These are phyloP conservation scores for Serendipita indica DNA, from an alignment of 768 basidiomycete species.

Conservation along the genomic window DNA sequence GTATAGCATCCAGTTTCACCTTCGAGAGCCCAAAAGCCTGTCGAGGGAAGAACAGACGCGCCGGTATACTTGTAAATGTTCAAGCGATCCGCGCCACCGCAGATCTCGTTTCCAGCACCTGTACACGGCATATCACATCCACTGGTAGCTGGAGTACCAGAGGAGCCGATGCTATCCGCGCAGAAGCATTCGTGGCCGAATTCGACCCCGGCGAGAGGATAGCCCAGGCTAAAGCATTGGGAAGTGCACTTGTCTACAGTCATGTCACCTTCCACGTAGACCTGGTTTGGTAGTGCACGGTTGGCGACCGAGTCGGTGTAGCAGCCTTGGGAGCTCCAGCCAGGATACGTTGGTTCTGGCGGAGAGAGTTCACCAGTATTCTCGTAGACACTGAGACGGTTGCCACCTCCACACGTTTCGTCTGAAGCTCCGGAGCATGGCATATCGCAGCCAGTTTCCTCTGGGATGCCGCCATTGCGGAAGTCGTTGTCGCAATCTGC, in stretches of 20 bases:
- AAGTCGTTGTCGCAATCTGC: conserved; percentile 6
- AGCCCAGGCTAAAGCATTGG: conserved; percentile 31
- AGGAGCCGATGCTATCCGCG: conserved; percentile 30
- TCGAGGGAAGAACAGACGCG: not conserved
- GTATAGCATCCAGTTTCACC: too few relatives aligned
- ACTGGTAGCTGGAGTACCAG: conserved; percentile 30
- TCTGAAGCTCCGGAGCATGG: conserved; percentile 9
- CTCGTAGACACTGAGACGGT: not conserved
- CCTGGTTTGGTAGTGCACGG: not conserved
- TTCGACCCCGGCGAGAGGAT: conserved; percentile 33
- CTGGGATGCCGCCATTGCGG: not conserved
- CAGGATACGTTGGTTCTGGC: conserved; percentile 19
- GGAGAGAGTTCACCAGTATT: not conserved
- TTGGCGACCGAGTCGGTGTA: not conserved
- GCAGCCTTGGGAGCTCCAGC: conserved; percentile 13
- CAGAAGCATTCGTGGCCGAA: conserved; percentile 50
- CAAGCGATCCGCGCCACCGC: not conserved
- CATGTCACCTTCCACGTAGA: conserved; percentile 28
- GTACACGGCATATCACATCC: conserved; percentile 53
- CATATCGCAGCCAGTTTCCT: not conserved
- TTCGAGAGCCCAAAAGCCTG: too few relatives aligned
- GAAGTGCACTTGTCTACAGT: conserved; percentile 36
- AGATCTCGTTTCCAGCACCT: not conserved
- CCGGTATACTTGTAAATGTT: not conserved
- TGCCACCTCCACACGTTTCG: conserved; percentile 8